Conservation (phyloP, 331 rosid genomes). For the Erythrophleum ivorense region DNA sequence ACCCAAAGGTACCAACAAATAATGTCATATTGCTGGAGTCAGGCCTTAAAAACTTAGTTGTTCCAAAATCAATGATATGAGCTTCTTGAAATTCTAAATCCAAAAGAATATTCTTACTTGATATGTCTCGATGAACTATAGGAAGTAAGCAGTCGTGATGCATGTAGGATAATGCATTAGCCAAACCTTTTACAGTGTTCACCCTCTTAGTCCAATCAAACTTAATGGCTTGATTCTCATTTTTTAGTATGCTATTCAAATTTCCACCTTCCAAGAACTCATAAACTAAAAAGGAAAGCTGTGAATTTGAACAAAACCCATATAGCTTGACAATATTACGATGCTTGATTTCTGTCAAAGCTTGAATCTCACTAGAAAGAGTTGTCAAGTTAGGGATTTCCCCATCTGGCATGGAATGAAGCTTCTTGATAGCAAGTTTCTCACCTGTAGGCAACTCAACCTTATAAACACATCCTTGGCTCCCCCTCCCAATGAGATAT, state of each 20-base stretch:
- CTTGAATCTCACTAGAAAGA: constrained; percentile 41
- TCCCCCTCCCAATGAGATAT: constrained; percentile 2
- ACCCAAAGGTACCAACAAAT: constrained; percentile 47
- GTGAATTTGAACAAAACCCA: too few relatives aligned
- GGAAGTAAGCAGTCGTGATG: constrained; percentile 19
- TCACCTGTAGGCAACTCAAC: constrained; percentile 35
- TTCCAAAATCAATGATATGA: too few relatives aligned
- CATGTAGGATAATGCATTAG: too few relatives aligned
- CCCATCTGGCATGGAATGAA: constrained; percentile 26
- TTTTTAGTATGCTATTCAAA: too few relatives aligned
- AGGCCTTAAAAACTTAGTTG: constrained; percentile 25
- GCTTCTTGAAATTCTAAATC: constrained; percentile 31
- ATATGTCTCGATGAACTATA: constrained; percentile 51
- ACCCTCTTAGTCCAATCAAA: too few relatives aligned
- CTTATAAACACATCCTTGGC: constrained; percentile 45
- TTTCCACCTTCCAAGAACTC: too few relatives aligned
- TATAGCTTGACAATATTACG: too few relatives aligned
- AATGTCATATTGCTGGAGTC: constrained; percentile 37
- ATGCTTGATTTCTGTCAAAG: background rate
- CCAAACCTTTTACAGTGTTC: too few relatives aligned
- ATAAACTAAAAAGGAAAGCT: too few relatives aligned
- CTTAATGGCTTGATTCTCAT: too few relatives aligned
- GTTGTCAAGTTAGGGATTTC: constrained; percentile 4
- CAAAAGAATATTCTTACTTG: constrained; percentile 49
- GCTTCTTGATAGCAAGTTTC: constrained; percentile 45